These are phyloP conservation scores for Pseudisothecium myosuroides DNA, from an alignment of 225 moss, liverwort and hornwort genomes.

Conservation along the genomic window DNA sequence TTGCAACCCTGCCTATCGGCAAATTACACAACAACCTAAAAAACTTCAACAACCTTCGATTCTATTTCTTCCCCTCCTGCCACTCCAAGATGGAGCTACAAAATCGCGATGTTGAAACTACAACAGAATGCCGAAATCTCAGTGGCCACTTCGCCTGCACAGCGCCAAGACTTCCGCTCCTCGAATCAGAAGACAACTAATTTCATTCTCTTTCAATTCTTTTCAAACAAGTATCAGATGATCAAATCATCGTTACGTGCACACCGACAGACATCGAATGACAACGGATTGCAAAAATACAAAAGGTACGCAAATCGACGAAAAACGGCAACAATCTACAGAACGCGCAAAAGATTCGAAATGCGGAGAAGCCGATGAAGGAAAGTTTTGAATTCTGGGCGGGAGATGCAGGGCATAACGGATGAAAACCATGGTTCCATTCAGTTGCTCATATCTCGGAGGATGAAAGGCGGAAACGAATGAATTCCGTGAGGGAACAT, in stretches of 20 bases:
- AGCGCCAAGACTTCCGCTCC: background rate
- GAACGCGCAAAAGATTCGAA: background rate
- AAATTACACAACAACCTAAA: background rate
- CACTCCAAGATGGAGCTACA: background rate
- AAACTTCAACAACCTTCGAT: background rate
- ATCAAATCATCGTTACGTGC: background rate
- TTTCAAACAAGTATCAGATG: background rate
- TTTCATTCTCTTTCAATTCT: background rate
- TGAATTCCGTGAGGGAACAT: background rate
- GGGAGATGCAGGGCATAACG: background rate
- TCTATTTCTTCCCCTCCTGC: background rate
- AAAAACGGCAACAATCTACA: background rate
- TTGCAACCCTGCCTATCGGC: too few species aligned
- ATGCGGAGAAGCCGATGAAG: background rate
- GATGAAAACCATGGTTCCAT: background rate
- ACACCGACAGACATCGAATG: background rate
- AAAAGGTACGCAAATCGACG: background rate
- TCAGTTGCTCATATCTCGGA: background rate
- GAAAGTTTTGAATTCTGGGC: constrained; percentile 27
- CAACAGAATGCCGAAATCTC: background rate
- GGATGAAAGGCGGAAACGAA: background rate
- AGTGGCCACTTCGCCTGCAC: background rate
- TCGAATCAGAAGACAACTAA: background rate
- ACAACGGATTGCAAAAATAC: background rate
- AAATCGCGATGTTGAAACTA: background rate